Percentiles rank a stretch among this genome's conserved stretches.
phyloP scores from a whole-genome alignment of 768 basidiomycete genomes.

The Phylloporus sp. region DNA sequence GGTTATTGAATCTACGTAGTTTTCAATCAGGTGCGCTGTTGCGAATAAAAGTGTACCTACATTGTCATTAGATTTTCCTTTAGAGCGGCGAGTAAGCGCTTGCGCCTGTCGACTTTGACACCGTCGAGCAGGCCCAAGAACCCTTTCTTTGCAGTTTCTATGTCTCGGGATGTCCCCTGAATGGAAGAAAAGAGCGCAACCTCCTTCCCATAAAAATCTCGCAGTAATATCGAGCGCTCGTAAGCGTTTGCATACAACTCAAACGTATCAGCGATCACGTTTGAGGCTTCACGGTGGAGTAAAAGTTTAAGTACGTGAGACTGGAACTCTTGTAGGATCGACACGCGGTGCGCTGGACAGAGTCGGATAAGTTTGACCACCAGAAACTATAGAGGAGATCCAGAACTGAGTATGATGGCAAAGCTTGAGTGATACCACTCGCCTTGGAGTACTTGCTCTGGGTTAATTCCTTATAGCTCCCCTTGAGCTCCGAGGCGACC shows the following conservation, averaged over 20 bases:
- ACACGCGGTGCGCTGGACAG: constrained; percentile 68
- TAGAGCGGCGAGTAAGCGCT: constrained; percentile 61
- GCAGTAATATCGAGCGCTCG: constrained; percentile 74
- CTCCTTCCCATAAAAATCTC: constrained; percentile 91
- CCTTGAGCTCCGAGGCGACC: constrained; percentile 80
- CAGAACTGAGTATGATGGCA: not conserved
- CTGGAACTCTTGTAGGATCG: constrained; percentile 79
- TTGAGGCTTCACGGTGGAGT: constrained; percentile 79
- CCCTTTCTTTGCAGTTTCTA: constrained; percentile 62
- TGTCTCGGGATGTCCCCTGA: constrained; percentile 55
- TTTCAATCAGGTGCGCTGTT: not conserved
- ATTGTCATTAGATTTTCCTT: constrained; percentile 74
- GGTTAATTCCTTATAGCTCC: constrained; percentile 69
- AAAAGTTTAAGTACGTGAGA: constrained; percentile 72
- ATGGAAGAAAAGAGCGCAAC: constrained; percentile 63
- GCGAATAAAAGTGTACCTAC: constrained; percentile 40
- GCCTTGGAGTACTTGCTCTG: constrained; percentile 93
- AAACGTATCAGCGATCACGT: constrained; percentile 82
- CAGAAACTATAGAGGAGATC: constrained; percentile 52
- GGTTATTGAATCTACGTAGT: constrained; percentile 75
- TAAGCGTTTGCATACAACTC: constrained; percentile 85
- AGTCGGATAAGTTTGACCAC: constrained; percentile 75
- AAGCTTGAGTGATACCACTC: constrained; percentile 11
- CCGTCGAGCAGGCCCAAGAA: constrained; percentile 65
- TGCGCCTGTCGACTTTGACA: constrained; percentile 58